Evolutionary conservation across 2,329 filamentous ascomycete species (phyloP).

Genomic region (Torrubiella hemipterigena): DNA sequence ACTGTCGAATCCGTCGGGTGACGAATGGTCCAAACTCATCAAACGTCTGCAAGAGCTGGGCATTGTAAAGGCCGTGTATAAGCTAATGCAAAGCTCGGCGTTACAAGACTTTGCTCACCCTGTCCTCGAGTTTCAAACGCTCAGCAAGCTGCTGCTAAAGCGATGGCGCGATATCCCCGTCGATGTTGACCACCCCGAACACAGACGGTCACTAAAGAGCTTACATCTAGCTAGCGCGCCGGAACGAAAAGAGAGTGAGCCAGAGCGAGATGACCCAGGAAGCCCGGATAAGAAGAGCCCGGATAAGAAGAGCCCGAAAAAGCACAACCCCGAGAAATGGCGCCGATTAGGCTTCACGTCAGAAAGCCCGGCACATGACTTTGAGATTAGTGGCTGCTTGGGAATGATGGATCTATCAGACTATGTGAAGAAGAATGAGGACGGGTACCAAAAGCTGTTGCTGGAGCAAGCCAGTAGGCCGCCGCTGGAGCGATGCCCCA

Average conservation of each 20-base stretch:
- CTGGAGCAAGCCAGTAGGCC: constrained; percentile 76
- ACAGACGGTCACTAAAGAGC: constrained; percentile 74
- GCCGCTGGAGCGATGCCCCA: constrained; percentile 63
- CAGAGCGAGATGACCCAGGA: constrained; percentile 23
- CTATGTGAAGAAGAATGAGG: constrained; percentile 84
- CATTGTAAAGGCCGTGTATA: constrained; percentile 82
- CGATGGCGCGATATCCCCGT: constrained; percentile 83
- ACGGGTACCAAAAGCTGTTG: constrained; percentile 82
- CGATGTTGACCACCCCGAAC: constrained; percentile 77
- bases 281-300: constrained; percentile 21
- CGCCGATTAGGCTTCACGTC: constrained; percentile 81
- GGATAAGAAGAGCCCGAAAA: constrained; percentile 50
- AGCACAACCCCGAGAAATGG: constrained; percentile 87
- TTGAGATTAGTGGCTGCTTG: constrained; percentile 74
- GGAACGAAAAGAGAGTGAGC: constrained; percentile 33
- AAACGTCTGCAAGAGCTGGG: constrained; percentile 87
- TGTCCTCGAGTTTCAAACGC: constrained; percentile 80
- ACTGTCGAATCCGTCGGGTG: constrained; percentile 56
- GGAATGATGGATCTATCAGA: constrained; percentile 97
- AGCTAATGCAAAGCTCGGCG: constrained; percentile 86
- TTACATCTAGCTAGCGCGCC: constrained; percentile 74
- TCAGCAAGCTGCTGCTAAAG: constrained; percentile 76
- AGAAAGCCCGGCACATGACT: constrained; percentile 78
- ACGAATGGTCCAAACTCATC: constrained; percentile 93
- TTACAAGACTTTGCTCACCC: constrained; percentile 85